Evolutionary conservation across 2,329 filamentous ascomycete species (phyloP), one percentile per base, ranked within the genome.

Genomic region (Colletotrichum zoysiae): DNA sequence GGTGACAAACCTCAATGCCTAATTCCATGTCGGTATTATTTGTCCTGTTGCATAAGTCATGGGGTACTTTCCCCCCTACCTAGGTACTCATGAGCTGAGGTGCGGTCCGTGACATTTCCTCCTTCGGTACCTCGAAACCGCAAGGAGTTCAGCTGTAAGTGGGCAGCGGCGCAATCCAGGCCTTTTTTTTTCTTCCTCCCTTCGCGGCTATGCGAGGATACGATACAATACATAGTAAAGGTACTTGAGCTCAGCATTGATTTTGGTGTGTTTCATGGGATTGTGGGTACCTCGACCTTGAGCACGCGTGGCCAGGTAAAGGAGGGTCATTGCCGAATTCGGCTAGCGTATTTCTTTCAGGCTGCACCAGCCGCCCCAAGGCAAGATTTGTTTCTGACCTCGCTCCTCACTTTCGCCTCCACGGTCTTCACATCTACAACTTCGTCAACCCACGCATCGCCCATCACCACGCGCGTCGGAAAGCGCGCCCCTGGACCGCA

Each of bases 381-480:
- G 80, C 81, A 79, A 84, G 83, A 82, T 74, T 81, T 83, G 82
- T 84, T 83, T 82, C 81, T 78, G 77, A 79, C 79, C 77, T 80
- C 79, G 79, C 79, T 78, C 75, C 74, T 75, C 75, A 77, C 78
- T 79, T 80, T 81, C 79, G 78, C 80, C 79, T 83, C 60, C 78
- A 81, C 81, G 82, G 80, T 80, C 79, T 81, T 80, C 78, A 77
- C 75, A 62, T 71, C 67, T 48, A 74, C 67, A 74, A 59, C 73
- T 58, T 73, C 61, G 62, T 67, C 68, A 74, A 72, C 69, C 70
- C 61, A 76, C 75, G 75, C 77, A 77, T 81, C 78, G 73, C 77
- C 38, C 83, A 87, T 85, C 84, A 82, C 80, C 82, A 83, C 84
- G 84, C 88, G 87, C 85, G 85, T 86, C 86, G 82, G 82, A 80